These are phyloP conservation scores for Ziziphus jujuba DNA, from an alignment of 306 rosid species.

Conservation along the genomic window DNA sequence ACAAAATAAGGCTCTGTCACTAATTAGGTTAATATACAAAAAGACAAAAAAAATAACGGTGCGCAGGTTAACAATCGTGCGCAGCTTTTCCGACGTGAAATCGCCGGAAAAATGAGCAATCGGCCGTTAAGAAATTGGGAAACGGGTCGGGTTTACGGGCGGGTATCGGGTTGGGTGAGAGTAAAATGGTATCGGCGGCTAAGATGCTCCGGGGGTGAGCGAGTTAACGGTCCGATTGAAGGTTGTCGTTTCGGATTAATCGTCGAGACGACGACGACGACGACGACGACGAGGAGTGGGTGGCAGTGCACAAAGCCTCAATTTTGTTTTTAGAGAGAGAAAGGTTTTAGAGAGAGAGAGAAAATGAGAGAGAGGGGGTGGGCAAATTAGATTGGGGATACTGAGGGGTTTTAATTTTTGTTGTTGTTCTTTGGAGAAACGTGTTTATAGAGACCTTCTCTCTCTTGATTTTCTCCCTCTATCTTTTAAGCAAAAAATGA, in stretches of 20 bases:
- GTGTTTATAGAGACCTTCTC: slow-evolving; percentile 33
- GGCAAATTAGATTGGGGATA: slow-evolving; percentile 17
- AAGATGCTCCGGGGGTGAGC: slow-evolving; percentile 14
- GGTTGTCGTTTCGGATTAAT: slow-evolving; percentile 16
- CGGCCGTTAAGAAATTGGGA: not conserved
- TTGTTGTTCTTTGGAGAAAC: slow-evolving; percentile 33
- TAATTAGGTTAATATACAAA: slow-evolving; percentile 30
- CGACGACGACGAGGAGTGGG: slow-evolving; percentile 1
- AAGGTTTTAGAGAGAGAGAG: slow-evolving; percentile 26
- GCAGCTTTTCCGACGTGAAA: slow-evolving; percentile 42
- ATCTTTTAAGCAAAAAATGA: not conserved
- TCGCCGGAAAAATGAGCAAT: slow-evolving; percentile 42
- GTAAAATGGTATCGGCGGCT: slow-evolving; percentile 18
- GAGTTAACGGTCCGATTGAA: slow-evolving; percentile 1
- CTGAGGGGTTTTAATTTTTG: slow-evolving; percentile 24
- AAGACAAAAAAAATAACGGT: slow-evolving; percentile 16
- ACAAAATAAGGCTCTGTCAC: slow-evolving; percentile 27
- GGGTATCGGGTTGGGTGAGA: not conserved
- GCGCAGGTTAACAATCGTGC: slow-evolving; percentile 48
- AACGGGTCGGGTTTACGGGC: slow-evolving; percentile 1
- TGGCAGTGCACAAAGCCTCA: slow-evolving; percentile 1
- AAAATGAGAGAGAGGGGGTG: slow-evolving; percentile 17
- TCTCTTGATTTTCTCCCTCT: slow-evolving; percentile 6
- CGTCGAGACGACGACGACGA: slow-evolving; percentile 24
- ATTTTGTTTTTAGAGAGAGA: slow-evolving; percentile 12